These are phyloP conservation scores for Epichloe typhina DNA, from an alignment of 2,329 filamentous ascomycete genomes.

Conservation along the genomic window DNA sequence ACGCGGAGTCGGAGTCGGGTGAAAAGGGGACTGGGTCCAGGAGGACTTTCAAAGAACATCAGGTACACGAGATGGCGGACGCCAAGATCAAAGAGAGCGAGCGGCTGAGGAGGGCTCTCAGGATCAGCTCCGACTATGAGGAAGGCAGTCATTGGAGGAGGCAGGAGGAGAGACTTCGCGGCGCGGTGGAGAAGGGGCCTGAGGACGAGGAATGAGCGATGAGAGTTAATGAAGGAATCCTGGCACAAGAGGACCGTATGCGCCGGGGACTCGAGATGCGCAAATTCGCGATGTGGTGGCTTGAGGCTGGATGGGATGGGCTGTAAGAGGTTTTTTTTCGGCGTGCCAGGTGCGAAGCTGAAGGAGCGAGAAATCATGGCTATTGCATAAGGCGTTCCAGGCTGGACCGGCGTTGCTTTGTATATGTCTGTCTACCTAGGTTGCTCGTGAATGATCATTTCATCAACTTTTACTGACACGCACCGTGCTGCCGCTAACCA, in stretches of 20 bases:
- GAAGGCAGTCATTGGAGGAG: conserved; percentile 77
- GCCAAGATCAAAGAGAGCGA: conserved; percentile 96
- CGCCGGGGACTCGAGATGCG: not conserved
- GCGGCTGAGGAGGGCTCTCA: conserved; percentile 69
- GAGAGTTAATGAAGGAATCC: no score
- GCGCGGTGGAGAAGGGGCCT: conserved; percentile 27
- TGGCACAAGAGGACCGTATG: not conserved
- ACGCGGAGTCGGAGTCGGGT: conserved; percentile 24
- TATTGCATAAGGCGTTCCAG: not conserved
- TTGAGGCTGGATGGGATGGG: no score
- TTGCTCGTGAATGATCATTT: not conserved
- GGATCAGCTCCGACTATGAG: conserved; percentile 74
- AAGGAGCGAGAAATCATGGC: not conserved
- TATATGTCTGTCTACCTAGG: not conserved
- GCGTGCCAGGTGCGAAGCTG: not conserved
- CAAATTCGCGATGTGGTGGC: no score
- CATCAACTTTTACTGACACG: no score
- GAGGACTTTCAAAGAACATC: conserved; percentile 67
- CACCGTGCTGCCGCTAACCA: no score
- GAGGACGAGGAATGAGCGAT: conserved; percentile 7
- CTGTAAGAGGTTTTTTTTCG: not conserved
- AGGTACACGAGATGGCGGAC: conserved; percentile 90
- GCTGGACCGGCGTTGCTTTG: not conserved
- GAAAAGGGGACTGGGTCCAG: conserved; percentile 22
- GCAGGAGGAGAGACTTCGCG: conserved; percentile 57